A percentile compares a stretch with the other conserved stretches of the same genome.
Conservation (phyloP, 257 asterid genomes). For the Ballota nigra region DNA sequence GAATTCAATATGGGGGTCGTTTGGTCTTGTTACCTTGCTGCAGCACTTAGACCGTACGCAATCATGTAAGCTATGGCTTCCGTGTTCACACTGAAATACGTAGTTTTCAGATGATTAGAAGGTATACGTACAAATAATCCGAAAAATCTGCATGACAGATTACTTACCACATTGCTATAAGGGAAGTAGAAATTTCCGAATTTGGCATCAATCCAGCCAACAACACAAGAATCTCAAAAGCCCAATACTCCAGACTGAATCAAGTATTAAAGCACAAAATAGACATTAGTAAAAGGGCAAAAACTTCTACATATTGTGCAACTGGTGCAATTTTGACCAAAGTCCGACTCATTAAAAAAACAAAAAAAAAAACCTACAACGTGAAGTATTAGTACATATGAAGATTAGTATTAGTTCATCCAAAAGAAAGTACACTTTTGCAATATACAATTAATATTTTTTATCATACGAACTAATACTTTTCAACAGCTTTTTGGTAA, state of each 20-base stretch:
- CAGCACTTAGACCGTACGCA: too few species aligned
- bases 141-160: neutral
- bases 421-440: neutral
- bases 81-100: conserved; percentile 28
- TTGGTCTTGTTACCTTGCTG: conserved; percentile 52
- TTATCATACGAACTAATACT: neutral
- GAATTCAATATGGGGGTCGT: neutral
- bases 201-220: too few species aligned
- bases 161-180: conserved; percentile 74
- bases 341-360: neutral
- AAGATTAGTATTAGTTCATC: neutral
- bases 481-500: neutral
- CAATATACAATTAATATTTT: neutral
- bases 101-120: neutral
- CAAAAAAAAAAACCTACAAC: too few species aligned
- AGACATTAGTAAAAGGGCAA: neutral
- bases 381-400: neutral
- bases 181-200: too few species aligned
- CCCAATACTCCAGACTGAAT: conserved; percentile 80
- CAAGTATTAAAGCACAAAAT: neutral
- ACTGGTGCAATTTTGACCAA: neutral
- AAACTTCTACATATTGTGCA: neutral
- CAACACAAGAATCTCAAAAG: too few species aligned
- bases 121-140: neutral
- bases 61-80: too few species aligned